These are phyloP conservation scores for Starmerella sirachaensis DNA, from an alignment of 805 yeast species.

Conservation along the genomic window DNA sequence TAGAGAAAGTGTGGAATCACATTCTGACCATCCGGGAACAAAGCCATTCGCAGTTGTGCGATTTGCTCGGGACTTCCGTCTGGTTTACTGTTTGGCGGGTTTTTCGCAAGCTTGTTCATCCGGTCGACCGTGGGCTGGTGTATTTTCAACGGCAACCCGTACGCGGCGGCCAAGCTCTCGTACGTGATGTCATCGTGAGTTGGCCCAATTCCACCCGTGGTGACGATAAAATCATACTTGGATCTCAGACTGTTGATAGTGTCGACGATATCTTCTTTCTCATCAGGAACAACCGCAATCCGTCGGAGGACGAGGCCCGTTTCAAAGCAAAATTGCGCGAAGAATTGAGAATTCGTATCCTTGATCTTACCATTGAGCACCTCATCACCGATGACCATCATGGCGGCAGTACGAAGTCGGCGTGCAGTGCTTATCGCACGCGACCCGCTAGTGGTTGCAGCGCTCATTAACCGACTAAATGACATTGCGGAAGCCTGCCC, in stretches of 20 bases:
- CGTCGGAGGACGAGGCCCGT: conserved; percentile 55
- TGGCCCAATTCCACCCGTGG: conserved; percentile 71
- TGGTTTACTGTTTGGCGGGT: conserved; percentile 17
- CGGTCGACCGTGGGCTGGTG: conserved; percentile 47
- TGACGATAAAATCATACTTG: conserved; percentile 54
- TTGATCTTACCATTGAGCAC: conserved; percentile 72
- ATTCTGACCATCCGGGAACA: conserved; percentile 43
- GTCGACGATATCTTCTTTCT: conserved; percentile 47
- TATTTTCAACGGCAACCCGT: conserved; percentile 36
- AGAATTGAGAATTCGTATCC: conserved; percentile 64
- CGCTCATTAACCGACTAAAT: no score
- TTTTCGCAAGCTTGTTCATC: conserved; percentile 37
- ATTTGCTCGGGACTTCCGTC: conserved; percentile 33
- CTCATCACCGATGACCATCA: conserved; percentile 70
- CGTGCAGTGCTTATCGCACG: no score
- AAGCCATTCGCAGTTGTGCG: conserved; percentile 72
- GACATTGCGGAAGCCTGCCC: no score
- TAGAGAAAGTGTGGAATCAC: conserved; percentile 31
- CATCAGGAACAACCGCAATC: conserved; percentile 69
- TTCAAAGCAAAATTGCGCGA: conserved; percentile 59
- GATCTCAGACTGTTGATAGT: conserved; percentile 38
- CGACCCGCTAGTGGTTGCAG: no score
- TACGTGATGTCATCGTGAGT: conserved; percentile 88
- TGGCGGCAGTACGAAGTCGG: conserved; percentile 21
- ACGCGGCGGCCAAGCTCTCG: conserved; percentile 58